A percentile compares a stretch with the other conserved stretches of the same genome.
Conservation (phyloP, 73 alveolate genomes). For the Stentor roeselii region DNA sequence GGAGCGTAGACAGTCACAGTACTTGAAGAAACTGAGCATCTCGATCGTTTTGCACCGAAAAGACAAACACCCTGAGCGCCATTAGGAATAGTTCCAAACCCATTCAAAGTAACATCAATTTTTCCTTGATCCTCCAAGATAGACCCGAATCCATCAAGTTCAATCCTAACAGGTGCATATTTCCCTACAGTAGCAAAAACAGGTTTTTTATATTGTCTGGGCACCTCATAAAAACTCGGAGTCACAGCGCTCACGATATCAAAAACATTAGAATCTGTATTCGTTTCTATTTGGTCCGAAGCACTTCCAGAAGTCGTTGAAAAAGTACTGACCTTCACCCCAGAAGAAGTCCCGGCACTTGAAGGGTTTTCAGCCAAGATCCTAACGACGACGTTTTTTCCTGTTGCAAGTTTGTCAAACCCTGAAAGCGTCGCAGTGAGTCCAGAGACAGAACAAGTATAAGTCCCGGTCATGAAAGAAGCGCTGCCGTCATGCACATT, state of each 20-base stretch:
- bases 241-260: background rate
- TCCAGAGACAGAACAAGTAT: background rate
- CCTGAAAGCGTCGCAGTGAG: background rate
- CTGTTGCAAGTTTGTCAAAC: background rate
- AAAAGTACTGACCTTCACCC: background rate
- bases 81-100: background rate
- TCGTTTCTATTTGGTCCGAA: background rate
- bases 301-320: background rate
- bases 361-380: background rate
- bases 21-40: background rate
- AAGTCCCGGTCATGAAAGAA: background rate
- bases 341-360: constrained; percentile 1
- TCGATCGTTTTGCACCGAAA: background rate
- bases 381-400: background rate
- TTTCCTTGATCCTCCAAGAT: background rate
- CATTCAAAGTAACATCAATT: background rate
- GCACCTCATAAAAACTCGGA: background rate
- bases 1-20: constrained; percentile 14
- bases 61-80: background rate
- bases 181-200: background rate
- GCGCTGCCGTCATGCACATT: background rate
- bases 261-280: background rate
- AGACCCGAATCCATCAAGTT: background rate
- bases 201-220: background rate
- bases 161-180: constrained; percentile 11